These are phyloP conservation scores for Beauveria asiatica DNA, from an alignment of 2,329 filamentous ascomycete genomes.

Conservation along the genomic window DNA sequence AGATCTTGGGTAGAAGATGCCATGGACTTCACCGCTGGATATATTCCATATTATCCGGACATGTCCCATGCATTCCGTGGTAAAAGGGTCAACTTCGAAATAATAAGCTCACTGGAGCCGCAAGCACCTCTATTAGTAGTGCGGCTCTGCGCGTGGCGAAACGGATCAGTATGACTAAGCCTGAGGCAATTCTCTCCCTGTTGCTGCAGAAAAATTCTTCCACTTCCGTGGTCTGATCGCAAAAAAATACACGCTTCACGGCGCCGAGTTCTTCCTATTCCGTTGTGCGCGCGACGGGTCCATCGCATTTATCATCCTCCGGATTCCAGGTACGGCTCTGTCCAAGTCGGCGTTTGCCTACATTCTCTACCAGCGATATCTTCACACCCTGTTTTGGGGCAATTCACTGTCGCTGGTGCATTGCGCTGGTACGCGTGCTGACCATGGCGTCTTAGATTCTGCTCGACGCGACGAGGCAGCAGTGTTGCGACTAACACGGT, in stretches of 20 bases:
- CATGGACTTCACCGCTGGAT: background rate
- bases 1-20: background rate
- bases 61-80: background rate
- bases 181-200: background rate
- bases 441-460: constrained; percentile 7
- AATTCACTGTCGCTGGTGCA: background rate
- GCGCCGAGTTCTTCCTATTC: constrained; percentile 40
- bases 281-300: constrained; percentile 29
- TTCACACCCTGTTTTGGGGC: background rate
- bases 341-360: constrained; percentile 25
- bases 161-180: constrained; percentile 6
- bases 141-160: background rate
- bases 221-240: constrained; percentile 16
- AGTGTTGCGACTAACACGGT: constrained; percentile 4
- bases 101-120: background rate
- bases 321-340: constrained; percentile 22
- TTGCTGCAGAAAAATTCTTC: constrained; percentile 16
- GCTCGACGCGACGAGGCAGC: constrained; percentile 1
- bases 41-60: background rate
- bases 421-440: constrained; percentile 2
- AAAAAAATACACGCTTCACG: constrained; percentile 17
- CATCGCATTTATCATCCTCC: constrained; percentile 37
- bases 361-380: constrained; percentile 1
- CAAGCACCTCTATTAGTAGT: background rate
- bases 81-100: background rate